These are phyloP conservation scores for Vigna unguiculata DNA, from an alignment of 306 rosid species.

Conservation along the genomic window DNA sequence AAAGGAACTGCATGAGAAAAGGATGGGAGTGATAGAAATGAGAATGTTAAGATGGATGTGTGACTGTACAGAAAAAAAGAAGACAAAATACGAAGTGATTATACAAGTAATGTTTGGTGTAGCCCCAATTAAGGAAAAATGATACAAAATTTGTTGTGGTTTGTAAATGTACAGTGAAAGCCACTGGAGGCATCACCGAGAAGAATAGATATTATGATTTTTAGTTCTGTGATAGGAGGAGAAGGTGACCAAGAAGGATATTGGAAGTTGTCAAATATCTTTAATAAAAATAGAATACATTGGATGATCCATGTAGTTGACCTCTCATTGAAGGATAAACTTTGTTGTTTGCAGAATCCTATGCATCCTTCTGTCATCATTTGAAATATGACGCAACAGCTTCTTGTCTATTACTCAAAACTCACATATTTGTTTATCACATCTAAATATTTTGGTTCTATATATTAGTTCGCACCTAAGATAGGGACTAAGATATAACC, in stretches of 20 bases:
- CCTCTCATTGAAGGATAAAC: neutral
- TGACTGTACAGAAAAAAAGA: neutral
- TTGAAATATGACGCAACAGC: neutral
- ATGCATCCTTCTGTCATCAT: conserved; percentile 7
- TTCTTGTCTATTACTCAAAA: conserved; percentile 38
- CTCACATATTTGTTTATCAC: neutral
- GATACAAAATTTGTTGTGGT: neutral
- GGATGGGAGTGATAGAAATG: neutral
- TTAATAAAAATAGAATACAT: neutral
- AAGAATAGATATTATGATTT: neutral
- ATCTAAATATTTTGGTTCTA: conserved; percentile 5
- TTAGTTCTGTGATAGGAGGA: neutral
- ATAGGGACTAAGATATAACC: neutral
- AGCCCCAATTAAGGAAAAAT: neutral
- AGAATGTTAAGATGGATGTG: neutral
- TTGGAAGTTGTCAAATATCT: neutral
- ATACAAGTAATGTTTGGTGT: neutral
- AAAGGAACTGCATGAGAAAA: neutral
- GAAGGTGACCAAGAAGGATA: neutral
- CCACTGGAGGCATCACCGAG: neutral
- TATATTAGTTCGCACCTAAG: conserved; percentile 21
- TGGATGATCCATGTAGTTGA: neutral
- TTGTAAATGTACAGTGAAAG: neutral
- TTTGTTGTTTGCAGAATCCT: neutral
- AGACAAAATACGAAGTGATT: neutral